Percentiles rank a stretch among this genome's conserved stretches.
phyloP scores from a whole-genome alignment of 2,329 filamentous ascomycete species.

The Cytospora piceae region DNA sequence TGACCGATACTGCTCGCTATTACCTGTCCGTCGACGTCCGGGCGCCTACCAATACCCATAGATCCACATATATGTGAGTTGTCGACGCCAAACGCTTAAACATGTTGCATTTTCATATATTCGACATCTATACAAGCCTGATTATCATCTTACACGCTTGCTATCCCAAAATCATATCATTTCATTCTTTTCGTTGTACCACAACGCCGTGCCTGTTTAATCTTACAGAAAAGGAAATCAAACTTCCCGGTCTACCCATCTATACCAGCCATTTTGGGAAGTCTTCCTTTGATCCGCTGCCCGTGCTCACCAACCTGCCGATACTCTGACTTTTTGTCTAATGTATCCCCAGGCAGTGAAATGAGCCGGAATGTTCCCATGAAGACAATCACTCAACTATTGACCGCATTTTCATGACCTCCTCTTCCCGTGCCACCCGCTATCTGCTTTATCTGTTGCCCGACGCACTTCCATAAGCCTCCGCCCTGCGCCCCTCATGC shows the following conservation, averaged over 20 bases:
- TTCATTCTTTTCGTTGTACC: neutral
- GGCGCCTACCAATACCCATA: too few species aligned
- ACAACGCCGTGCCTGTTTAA: neutral
- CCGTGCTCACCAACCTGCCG: too few species aligned
- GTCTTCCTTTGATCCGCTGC: too few species aligned
- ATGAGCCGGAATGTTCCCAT: neutral
- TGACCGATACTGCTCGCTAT: neutral
- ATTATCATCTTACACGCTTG: neutral
- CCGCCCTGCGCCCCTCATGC: neutral
- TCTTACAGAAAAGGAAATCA: too few species aligned
- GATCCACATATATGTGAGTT: neutral
- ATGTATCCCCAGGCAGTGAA: too few species aligned
- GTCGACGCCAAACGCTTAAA: too few species aligned
- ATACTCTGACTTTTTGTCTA: too few species aligned
- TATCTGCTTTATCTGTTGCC: neutral
- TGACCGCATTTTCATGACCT: neutral
- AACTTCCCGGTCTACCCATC: neutral
- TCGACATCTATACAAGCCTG: neutral
- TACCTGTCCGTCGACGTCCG: too few species aligned
- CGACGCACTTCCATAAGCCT: neutral
- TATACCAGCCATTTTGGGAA: too few species aligned
- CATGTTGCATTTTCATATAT: neutral
- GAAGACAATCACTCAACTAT: neutral
- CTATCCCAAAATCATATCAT: neutral
- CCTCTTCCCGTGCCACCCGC: neutral